Percentiles rank a stretch among this genome's conserved stretches.
These are phyloP conservation scores for Ceratocystis ficicola DNA, from an alignment of 2,329 filamentous ascomycete species.

Conservation along the genomic window DNA sequence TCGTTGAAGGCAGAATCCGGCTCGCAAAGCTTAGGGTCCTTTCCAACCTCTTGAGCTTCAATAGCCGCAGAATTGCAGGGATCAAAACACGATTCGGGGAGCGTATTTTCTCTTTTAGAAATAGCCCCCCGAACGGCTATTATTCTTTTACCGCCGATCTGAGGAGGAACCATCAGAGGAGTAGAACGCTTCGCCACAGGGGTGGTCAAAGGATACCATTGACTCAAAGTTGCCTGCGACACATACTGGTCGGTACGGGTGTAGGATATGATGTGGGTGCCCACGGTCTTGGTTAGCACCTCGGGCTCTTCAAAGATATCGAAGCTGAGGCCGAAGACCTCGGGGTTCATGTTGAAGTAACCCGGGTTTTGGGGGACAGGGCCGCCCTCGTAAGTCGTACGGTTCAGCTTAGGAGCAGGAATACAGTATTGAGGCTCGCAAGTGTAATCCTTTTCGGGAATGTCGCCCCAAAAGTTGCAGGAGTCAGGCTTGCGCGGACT, in stretches of 20 bases:
- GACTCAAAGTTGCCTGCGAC: slow-evolving; percentile 31
- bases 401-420: slow-evolving; percentile 30
- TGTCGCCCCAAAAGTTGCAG: slow-evolving; percentile 41
- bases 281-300: slow-evolving; percentile 30
- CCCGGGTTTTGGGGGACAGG: slow-evolving; percentile 30
- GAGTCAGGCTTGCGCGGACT: slow-evolving; percentile 37
- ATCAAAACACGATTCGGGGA: slow-evolving; percentile 40
- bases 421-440: slow-evolving; percentile 38
- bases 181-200: background rate
- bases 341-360: slow-evolving; percentile 54
- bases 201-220: slow-evolving; percentile 5
- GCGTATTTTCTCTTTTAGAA: slow-evolving; percentile 25
- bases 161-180: slow-evolving; percentile 24
- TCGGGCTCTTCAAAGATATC: slow-evolving; percentile 45
- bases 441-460: slow-evolving; percentile 36
- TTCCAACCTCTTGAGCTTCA: slow-evolving; percentile 39
- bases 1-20: slow-evolving; percentile 33
- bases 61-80: slow-evolving; percentile 40
- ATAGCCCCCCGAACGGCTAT: background rate
- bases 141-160: no score
- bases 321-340: slow-evolving; percentile 50
- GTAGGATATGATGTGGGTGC: slow-evolving; percentile 32
- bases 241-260: slow-evolving; percentile 45
- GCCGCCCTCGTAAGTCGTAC: slow-evolving; percentile 5
- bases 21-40: slow-evolving; percentile 36